Evolutionary conservation across 345 rosid genomes (phyloP), one percentile per base, ranked within the genome.

Genomic region (Lepidium didymum): DNA sequence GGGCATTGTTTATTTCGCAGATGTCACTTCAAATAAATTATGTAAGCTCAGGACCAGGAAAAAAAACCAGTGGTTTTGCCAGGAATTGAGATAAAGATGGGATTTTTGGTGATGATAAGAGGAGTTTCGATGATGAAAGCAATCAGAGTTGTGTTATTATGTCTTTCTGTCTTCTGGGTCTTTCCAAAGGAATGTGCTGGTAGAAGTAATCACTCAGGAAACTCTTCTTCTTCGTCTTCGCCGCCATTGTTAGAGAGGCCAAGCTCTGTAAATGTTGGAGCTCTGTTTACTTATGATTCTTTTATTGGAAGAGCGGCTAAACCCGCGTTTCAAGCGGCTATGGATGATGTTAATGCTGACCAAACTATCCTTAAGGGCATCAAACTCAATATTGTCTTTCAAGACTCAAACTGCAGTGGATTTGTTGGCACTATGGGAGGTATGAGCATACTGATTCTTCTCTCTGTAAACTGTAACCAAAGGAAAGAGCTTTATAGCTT

Each of bases 381-480:
- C 3, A 77, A 80, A 56, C 63, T 94, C 78, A 86, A 82, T 13
- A 62, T 82, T 5, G 35, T 82, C 51, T 40, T 78, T 52, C 84
- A 70, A 10, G 88, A 91, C 69, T 89, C 97, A 1, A 89, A 91
- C 35, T 94, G 99, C 90, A 94, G 91, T 68, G 96, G 93, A 21
- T 94, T 91, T 70, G 42, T 86, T 38, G 99, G 96, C 67, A 85
- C 92, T 27, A 77, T 94, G 62, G 96, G 85, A 83, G 97, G 99
- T 91, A 91, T 50, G 67, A 5, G 33, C 33, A 5, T 5, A 38
- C 50, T 69, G 15, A 44, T 45, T 8, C 43, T 18, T 40, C 59
- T 42, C 62, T 36, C 45, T 53, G 63, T 9, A 35, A 21, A 3
- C 11, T 38, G 7, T 57, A 47, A 64, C n/a, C 7, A 68, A 35